Evolutionary conservation across 2,329 filamentous ascomycete genomes (phyloP).

Genomic region (Colletotrichum liaoningense): DNA sequence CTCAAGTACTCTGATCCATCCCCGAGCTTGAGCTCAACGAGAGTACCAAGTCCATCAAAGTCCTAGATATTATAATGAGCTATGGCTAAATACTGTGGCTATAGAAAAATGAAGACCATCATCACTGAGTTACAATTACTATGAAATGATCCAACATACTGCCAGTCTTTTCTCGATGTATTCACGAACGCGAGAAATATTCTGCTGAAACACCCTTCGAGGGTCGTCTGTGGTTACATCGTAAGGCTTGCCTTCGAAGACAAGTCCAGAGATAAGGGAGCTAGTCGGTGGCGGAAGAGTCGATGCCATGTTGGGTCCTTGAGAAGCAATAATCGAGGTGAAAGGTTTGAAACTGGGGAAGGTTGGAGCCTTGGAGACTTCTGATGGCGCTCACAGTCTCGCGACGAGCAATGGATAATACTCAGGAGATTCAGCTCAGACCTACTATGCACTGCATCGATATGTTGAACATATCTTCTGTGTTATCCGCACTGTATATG

Average conservation of each 20-base stretch:
- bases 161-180: neutral
- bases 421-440: neutral
- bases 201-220: neutral
- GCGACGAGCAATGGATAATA: neutral
- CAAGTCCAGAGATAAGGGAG: neutral
- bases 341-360: neutral
- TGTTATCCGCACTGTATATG: neutral
- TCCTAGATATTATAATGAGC: neutral
- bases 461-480: neutral
- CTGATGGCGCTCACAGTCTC: neutral
- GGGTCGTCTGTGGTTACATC: neutral
- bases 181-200: neutral
- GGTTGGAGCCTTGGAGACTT: neutral
- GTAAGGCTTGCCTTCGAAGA: neutral
- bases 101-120: neutral
- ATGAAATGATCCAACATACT: neutral
- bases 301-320: neutral
- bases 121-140: neutral
- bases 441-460: neutral
- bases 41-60: slow-evolving; percentile 12
- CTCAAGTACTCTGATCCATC: neutral
- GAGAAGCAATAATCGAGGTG: neutral
- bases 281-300: neutral
- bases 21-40: slow-evolving; percentile 6
- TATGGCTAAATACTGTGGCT: neutral